These are phyloP conservation scores for Zygosaccharomyces pseudorouxii DNA, from an alignment of 805 yeast genomes.

Conservation along the genomic window DNA sequence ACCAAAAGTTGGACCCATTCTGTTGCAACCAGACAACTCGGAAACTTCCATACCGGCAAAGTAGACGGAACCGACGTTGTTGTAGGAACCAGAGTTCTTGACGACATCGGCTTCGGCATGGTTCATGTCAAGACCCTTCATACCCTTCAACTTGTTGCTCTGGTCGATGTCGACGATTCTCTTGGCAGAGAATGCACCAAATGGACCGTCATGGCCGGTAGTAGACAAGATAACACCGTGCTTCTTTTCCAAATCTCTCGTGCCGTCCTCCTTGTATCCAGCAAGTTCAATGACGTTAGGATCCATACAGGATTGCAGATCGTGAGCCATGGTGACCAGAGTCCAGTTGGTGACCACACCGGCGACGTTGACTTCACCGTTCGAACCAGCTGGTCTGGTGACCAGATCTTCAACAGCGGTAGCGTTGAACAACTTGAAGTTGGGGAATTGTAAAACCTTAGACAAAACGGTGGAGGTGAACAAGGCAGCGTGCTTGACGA, in stretches of 20 bases:
- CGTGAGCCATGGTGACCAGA: constrained; percentile 68
- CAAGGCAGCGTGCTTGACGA: constrained; percentile 74
- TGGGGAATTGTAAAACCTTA: constrained; percentile 65
- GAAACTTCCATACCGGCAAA: constrained; percentile 72
- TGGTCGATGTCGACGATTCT: constrained; percentile 52
- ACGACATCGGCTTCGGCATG: constrained; percentile 72
- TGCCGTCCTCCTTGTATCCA: constrained; percentile 32
- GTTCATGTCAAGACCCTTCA: constrained; percentile 79
- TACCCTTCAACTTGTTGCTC: constrained; percentile 51
- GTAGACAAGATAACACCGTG: constrained; percentile 59
- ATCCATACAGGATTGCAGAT: constrained; percentile 76
- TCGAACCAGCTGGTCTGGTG: constrained; percentile 54
- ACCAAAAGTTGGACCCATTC: constrained; percentile 84
- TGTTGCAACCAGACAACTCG: constrained; percentile 69
- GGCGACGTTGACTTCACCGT: constrained; percentile 60
- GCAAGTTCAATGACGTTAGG: constrained; percentile 68
- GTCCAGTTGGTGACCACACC: constrained; percentile 87
- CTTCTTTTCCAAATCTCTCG: constrained; percentile 35
- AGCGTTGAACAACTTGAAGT: constrained; percentile 72
- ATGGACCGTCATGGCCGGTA: constrained; percentile 80
- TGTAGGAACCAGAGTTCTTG: constrained; percentile 49
- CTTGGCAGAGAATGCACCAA: constrained; percentile 76
- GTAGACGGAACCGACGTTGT: constrained; percentile 31
- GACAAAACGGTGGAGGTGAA: constrained; percentile 69
- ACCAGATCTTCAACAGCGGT: constrained; percentile 77